Conservation (phyloP, 441 rosid species). For the Viola pubescens region DNA sequence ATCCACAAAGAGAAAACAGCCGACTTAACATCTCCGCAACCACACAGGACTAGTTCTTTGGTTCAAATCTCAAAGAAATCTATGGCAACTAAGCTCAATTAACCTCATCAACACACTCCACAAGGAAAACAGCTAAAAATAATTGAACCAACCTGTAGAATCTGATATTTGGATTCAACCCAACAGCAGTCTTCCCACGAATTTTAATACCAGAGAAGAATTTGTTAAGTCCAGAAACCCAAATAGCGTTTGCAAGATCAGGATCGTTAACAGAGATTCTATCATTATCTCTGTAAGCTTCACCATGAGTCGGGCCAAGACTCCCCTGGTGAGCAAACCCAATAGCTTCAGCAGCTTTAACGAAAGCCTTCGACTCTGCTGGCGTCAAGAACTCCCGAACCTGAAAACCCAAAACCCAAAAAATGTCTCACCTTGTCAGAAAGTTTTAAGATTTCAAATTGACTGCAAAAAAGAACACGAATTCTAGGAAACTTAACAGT, state of each 20-base stretch:
- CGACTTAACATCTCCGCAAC: too few species aligned
- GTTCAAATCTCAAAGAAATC: too few species aligned
- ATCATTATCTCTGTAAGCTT: constrained; percentile 86
- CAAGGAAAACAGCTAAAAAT: background rate
- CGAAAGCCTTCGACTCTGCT: constrained; percentile 61
- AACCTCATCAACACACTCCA: background rate
- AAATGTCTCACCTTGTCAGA: background rate
- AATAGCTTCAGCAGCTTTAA: constrained; percentile 58
- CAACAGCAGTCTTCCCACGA: constrained; percentile 67
- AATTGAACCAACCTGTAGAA: constrained; percentile 53
- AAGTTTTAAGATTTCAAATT: background rate
- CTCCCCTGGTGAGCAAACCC: constrained; percentile 89
- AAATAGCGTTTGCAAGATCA: constrained; percentile 48
- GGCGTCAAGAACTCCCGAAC: constrained; percentile 61
- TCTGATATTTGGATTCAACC: constrained; percentile 83
- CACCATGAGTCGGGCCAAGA: constrained; percentile 85
- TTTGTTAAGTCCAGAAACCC: constrained; percentile 67
- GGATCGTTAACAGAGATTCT: constrained; percentile 66
- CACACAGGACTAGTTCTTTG: too few species aligned
- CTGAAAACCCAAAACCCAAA: constrained; percentile 26
- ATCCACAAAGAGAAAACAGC: too few species aligned
- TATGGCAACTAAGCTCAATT: background rate
- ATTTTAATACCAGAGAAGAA: constrained; percentile 67
- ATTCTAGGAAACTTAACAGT: constrained; percentile 22
- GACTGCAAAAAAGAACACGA: background rate